A percentile compares a stretch with the other conserved stretches of the same genome.
Conservation (phyloP, 2,329 filamentous ascomycete genomes). For the Ascochyta koolunga region DNA sequence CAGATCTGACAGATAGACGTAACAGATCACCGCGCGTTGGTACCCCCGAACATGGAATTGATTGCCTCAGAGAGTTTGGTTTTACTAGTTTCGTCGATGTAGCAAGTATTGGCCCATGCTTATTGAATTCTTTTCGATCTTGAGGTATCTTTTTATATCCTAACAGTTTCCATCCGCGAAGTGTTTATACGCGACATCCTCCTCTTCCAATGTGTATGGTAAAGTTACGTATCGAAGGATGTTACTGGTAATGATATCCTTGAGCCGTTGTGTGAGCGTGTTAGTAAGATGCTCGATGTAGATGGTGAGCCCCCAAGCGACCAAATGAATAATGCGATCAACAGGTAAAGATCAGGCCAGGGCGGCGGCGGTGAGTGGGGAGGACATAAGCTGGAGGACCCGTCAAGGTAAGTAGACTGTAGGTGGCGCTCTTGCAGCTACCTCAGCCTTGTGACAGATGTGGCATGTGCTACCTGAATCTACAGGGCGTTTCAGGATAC, state of each 20-base stretch:
- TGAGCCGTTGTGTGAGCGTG: background rate
- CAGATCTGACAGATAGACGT: conserved; percentile 16
- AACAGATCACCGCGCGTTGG: conserved; percentile 11
- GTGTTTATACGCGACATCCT: conserved; percentile 8
- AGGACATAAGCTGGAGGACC: background rate
- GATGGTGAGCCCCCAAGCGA: background rate
- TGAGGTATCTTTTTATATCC: background rate
- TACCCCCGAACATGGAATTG: conserved; percentile 28
- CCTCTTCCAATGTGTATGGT: conserved; percentile 12
- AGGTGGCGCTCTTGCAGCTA: background rate
- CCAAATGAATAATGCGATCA: too few relatives aligned
- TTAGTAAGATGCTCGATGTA: conserved; percentile 6
- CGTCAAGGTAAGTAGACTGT: background rate
- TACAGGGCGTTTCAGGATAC: background rate
- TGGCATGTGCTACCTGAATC: background rate
- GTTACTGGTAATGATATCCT: background rate
- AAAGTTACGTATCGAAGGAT: conserved; percentile 11
- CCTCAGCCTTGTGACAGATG: background rate
- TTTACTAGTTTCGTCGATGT: conserved; percentile 17
- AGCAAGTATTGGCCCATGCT: conserved; percentile 10
- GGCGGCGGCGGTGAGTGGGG: too few relatives aligned
- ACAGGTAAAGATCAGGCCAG: background rate
- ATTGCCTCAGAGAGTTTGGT: conserved; percentile 14
- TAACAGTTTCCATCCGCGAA: background rate
- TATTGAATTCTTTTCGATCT: background rate